Percentiles rank a stretch among this genome's conserved stretches.
These are phyloP conservation scores for Boeremia lycopersici DNA, from an alignment of 2,329 filamentous ascomycete genomes.

Conservation along the genomic window DNA sequence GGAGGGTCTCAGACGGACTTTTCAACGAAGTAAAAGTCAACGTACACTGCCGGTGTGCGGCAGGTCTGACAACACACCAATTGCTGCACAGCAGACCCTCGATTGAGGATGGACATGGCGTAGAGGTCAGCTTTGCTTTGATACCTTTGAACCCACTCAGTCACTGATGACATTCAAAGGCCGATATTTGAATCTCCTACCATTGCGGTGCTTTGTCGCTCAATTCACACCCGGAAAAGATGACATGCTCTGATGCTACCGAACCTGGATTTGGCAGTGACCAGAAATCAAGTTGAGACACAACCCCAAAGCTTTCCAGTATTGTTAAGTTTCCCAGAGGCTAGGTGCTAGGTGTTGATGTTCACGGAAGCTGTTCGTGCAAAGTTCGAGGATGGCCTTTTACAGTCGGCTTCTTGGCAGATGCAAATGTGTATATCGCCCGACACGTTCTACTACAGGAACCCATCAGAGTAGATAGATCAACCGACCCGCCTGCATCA, in stretches of 20 bases:
- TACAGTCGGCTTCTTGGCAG: too few species aligned
- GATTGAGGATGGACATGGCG: neutral
- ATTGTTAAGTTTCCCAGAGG: too few species aligned
- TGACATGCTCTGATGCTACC: neutral
- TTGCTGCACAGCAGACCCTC: neutral
- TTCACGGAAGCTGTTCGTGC: too few species aligned
- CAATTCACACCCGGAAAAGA: neutral
- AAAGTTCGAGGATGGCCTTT: too few species aligned
- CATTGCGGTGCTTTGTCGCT: neutral
- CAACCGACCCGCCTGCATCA: neutral
- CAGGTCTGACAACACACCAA: neutral
- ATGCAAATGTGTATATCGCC: too few species aligned
- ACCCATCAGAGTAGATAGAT: neutral
- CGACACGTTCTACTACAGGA: conserved; percentile 8
- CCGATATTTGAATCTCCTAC: neutral
- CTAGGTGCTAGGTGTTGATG: too few species aligned
- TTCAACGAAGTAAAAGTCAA: neutral
- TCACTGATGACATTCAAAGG: conserved; percentile 2
- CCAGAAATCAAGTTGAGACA: too few species aligned
- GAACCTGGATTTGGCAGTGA: neutral
- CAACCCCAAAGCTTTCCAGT: too few species aligned
- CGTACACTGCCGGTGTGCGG: neutral
- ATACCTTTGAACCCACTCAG: neutral
- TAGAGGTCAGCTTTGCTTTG: conserved; percentile 3
- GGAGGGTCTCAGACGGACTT: neutral